Base-by-base conservation (phyloP, 139 green algal species). In the Bryopsis sp. region DNA sequence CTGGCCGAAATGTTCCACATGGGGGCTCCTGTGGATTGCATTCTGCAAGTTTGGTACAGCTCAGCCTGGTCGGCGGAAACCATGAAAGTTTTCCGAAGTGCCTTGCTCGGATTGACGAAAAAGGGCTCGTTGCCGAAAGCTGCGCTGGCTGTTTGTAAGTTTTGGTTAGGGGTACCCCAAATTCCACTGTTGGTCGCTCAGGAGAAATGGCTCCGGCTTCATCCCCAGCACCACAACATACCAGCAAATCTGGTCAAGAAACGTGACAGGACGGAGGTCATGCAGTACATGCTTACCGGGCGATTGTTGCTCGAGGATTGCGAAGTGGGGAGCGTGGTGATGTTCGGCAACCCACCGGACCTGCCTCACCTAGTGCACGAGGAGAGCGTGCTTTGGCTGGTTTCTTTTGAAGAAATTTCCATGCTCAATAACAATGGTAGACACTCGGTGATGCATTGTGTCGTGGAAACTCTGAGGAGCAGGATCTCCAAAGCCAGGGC, bases 1-100 rank as follows among this genome's bases (percentile, higher is more conserved):
- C 0, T 85, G 43, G 33, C 65, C 31, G 47, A 74, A 5, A 85
- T 85, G 79, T 57, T 82, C 63, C 28, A 37, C 58, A 46, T 39
- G 37, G 75, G 70, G 0, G 68, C 67, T 22, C 46, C 50, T 2
- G 29, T 39, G 15, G 71, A 81, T 11, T n/a, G 50, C 5, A 64
- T 80, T 28, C 37, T 82, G 48, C 75, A 85, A 76, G 79, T 82
- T 57, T 85, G 79, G 75, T 85, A 69, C 68, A 79, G 70, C 2
- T 34, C 78, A 4, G 47, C 64, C 1, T 85, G 79, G 79, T 74
- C 39, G 1, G 47, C 35, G 0, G 47, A 26, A 0, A 67, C 79
- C 2, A 48, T 64, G 11, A 26, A 46, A 24, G 58, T 67, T 39
- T 85, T 85, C 69, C 57, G 70, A 4, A 15, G 6, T 0, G 69